Evolutionary conservation across 2,329 filamentous ascomycete genomes (phyloP), one percentile per base, ranked within the genome.

Genomic region (Colletotrichum sp.): DNA sequence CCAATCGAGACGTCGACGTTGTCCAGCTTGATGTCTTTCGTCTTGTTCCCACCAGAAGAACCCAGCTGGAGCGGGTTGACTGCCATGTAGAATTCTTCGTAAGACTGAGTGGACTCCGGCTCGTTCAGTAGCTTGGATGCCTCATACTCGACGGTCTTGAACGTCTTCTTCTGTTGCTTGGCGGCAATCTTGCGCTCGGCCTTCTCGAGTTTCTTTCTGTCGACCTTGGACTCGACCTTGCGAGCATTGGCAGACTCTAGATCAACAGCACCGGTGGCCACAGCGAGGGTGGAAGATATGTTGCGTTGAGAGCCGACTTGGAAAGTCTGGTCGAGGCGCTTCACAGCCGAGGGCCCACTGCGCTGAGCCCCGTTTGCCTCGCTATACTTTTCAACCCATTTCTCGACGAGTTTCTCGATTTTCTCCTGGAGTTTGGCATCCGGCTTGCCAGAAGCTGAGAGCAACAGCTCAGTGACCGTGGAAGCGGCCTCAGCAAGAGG

Each of bases 41-140:
- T 98, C 93, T 98, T 99, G 79, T 92, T 91, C 75, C 94, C 87
- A 36, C 93, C 90, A 75, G 93, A 85, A 78, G 89, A 87, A 70
- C 96, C 96, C 76, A 98, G 82, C 83, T 98, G 96, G 77, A 99
- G 91, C 76, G 97, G 97, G 85, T 99, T 99, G 88, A 99, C 97
- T 70, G 95, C 94, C 97, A 99, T 98, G 91, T 98, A 99, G 87
- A 99, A 98, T 84, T 99, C 97, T 86, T 99, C 97, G 84, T 99
- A 99, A 55, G 95, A 97, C 89, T 98, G 94, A 15, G 96, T 89
- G 80, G 93, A 91, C 80, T 96, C 94, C 6, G 95, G 90, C 85
- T 95, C 92, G 82, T 97, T 94, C 79, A 99, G 92, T 79, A 99
- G 89, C 79, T 93, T 93, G 15, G 97, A 98, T 1, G 97, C 95